Evolutionary conservation across 2,329 filamentous ascomycete species (phyloP).

Genomic region (Magnaporthales sp.): DNA sequence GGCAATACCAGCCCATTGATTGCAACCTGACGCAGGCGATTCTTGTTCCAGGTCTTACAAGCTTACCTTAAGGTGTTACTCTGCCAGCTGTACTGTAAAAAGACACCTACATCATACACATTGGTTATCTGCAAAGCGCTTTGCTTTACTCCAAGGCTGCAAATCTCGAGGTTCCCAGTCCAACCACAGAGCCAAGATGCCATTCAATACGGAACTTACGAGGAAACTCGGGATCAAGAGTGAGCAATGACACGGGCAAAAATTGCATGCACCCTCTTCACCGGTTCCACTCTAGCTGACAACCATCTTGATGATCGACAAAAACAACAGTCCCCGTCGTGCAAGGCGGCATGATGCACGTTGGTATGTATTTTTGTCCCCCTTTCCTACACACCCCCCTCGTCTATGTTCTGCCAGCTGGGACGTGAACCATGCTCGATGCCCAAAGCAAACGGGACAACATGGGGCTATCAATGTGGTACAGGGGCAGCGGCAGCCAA

Average conservation of each 20-base stretch:
- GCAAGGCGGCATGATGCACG: conserved; percentile 66
- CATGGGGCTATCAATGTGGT: not conserved
- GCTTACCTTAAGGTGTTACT: not conserved
- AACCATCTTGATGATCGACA: conserved; percentile 2
- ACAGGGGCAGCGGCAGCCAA: not conserved
- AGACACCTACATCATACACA: not conserved
- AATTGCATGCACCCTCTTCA: not conserved
- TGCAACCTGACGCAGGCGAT: not conserved
- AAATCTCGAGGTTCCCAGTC: not conserved
- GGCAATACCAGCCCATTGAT: not conserved
- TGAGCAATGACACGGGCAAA: conserved; percentile 11
- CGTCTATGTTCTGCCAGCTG: not conserved
- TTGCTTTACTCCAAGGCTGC: not conserved
- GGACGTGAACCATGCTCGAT: not conserved
- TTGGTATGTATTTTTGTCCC: conserved; percentile 10
- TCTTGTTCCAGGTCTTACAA: not conserved
- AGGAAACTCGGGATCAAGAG: conserved; percentile 45
- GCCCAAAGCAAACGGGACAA: not conserved
- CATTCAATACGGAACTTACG: conserved; percentile 49
- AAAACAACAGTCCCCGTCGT: conserved; percentile 59
- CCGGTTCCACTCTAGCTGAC: not conserved
- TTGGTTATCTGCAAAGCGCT: not conserved
- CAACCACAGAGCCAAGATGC: conserved; percentile 31
- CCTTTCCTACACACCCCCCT: not conserved
- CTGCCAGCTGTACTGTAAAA: not conserved